Evolutionary conservation across 257 asterid genomes (phyloP).

Genomic region (Fraxinus pennsylvanica): DNA sequence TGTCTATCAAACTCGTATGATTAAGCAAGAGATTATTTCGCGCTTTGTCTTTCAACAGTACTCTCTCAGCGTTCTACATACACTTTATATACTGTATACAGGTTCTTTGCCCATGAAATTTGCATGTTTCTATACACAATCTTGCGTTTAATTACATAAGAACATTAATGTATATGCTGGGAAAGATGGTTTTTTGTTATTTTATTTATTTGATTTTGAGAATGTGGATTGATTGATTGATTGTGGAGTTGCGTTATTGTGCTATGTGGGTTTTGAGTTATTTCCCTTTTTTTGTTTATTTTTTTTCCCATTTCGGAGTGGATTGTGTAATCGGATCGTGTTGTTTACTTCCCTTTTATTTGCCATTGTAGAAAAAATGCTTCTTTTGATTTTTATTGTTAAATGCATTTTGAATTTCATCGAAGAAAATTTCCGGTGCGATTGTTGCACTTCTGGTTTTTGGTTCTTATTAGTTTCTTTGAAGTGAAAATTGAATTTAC

Average conservation of each 20-base stretch:
- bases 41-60: neutral
- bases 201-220: neutral
- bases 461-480: neutral
- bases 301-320: neutral
- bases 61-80: neutral
- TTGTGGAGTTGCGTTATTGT: neutral
- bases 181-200: neutral
- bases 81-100: neutral
- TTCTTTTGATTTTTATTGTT: neutral
- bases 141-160: neutral
- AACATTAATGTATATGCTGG: neutral
- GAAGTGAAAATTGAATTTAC: neutral
- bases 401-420: neutral
- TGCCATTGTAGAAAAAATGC: neutral
- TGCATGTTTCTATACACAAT: neutral
- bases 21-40: neutral
- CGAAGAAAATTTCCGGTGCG: neutral
- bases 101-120: neutral
- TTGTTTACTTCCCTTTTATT: neutral
- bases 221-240: neutral
- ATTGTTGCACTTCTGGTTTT: neutral
- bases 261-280: neutral
- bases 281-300: neutral
- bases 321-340: neutral
- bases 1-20: too few relatives aligned